Conservation (phyloP, 1,284 basidiomycete species). For the Puccinia novopanici region DNA sequence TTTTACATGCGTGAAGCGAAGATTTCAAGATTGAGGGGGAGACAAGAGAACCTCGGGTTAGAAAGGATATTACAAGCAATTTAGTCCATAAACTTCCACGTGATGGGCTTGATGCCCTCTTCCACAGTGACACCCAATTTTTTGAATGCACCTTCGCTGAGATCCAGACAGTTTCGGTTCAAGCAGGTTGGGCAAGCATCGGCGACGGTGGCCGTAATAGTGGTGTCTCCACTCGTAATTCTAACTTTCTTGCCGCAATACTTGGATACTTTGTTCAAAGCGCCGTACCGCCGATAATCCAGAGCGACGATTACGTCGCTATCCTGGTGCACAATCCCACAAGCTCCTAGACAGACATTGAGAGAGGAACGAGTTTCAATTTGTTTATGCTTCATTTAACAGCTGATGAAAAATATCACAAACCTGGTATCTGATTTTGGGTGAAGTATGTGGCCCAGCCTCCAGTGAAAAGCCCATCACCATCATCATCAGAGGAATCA, state of each 20-base stretch:
- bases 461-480: background rate
- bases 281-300: conserved; percentile 45
- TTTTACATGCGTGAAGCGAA: too few relatives aligned
- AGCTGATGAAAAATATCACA: background rate
- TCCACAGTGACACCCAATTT: conserved; percentile 12
- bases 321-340: conserved; percentile 43
- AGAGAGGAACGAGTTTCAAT: too few relatives aligned
- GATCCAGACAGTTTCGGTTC: conserved; percentile 49
- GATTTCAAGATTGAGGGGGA: background rate
- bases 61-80: background rate
- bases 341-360: conserved; percentile 22
- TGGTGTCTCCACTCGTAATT: conserved; percentile 17
- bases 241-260: conserved; percentile 36
- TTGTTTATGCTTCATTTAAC: too few relatives aligned
- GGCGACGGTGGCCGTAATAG: conserved; percentile 28
- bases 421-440: conserved; percentile 32
- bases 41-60: background rate
- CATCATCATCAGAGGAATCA: background rate
- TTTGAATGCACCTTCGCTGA: conserved; percentile 50
- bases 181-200: conserved; percentile 52
- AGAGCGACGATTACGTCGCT: conserved; percentile 35
- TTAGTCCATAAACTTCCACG: conserved; percentile 40
- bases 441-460: conserved; percentile 49
- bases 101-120: conserved; percentile 37
- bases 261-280: conserved; percentile 8